These are phyloP conservation scores for Capronia americana DNA, from an alignment of 2,329 filamentous ascomycete genomes.

Conservation along the genomic window DNA sequence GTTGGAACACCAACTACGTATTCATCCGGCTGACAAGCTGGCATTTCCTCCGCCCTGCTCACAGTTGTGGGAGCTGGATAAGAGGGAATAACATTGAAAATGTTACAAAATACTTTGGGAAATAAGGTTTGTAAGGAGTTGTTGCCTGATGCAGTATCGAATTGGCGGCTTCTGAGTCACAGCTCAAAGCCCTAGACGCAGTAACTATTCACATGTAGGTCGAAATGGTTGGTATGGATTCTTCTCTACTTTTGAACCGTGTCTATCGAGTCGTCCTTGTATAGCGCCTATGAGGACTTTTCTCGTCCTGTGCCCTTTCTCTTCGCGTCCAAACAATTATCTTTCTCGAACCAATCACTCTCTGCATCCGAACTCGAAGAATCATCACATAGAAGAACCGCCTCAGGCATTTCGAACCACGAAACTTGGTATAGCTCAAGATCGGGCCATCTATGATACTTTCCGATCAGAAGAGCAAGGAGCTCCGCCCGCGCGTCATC, in stretches of 20 bases:
- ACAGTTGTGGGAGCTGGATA: background rate
- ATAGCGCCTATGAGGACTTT: background rate
- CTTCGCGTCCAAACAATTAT: background rate
- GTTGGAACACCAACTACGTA: background rate
- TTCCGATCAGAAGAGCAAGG: too few relatives aligned
- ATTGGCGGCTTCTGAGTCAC: background rate
- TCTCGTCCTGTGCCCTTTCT: background rate
- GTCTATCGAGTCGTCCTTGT: background rate
- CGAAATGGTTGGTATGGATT: background rate
- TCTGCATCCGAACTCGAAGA: background rate
- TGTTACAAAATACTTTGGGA: background rate
- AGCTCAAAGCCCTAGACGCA: background rate
- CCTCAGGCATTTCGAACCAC: background rate
- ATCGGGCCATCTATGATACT: background rate
- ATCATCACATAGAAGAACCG: background rate
- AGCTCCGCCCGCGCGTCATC: too few relatives aligned
- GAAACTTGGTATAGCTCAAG: background rate
- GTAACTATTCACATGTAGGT: background rate
- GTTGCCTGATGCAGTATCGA: background rate
- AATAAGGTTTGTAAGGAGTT: background rate
- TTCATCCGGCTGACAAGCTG: background rate
- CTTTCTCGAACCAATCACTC: too few relatives aligned
- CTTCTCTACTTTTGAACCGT: background rate
- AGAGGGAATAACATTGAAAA: background rate
- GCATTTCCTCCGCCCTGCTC: background rate